Evolutionary conservation across 1,284 basidiomycete genomes (phyloP).

Genomic region (Mycena sp.): DNA sequence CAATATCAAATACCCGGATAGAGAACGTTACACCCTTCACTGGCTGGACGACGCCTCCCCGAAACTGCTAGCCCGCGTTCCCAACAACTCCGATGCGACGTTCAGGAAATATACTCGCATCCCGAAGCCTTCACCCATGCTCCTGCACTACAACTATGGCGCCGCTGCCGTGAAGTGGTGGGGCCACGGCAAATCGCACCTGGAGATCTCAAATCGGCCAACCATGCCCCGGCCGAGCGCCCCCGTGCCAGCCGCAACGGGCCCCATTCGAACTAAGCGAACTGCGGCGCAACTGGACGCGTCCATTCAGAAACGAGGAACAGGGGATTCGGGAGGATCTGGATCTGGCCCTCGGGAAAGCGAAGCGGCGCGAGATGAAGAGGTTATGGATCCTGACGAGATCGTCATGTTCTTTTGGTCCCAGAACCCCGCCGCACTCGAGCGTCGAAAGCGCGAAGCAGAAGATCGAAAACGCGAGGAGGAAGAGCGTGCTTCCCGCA

Average conservation of each 20-base stretch:
- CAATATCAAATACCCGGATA: conserved; percentile 19
- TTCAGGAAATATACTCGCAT: conserved; percentile 29
- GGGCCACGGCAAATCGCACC: too few species aligned
- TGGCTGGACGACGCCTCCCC: conserved; percentile 21
- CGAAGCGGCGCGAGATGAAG: background rate
- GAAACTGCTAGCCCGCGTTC: conserved; percentile 8
- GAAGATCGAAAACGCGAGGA: background rate
- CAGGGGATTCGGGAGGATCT: background rate
- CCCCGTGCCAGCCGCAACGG: too few species aligned
- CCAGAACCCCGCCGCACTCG: background rate
- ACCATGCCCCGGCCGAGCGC: too few species aligned
- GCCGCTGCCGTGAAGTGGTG: conserved; percentile 35
- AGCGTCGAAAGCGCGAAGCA: background rate
- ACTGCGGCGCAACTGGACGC: too few species aligned
- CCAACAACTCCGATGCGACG: conserved; percentile 36
- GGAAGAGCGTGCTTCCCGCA: background rate
- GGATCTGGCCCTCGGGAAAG: background rate
- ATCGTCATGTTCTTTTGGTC: background rate
- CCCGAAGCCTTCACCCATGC: too few species aligned
- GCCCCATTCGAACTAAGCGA: too few species aligned
- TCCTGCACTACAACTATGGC: conserved; percentile 39
- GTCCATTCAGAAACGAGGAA: background rate
- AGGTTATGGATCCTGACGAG: background rate
- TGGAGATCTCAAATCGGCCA: too few species aligned
- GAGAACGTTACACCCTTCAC: conserved; percentile 33